These are phyloP conservation scores for Yamadazyma jaroonii DNA, from an alignment of 1,139 yeast genomes.

Conservation along the genomic window DNA sequence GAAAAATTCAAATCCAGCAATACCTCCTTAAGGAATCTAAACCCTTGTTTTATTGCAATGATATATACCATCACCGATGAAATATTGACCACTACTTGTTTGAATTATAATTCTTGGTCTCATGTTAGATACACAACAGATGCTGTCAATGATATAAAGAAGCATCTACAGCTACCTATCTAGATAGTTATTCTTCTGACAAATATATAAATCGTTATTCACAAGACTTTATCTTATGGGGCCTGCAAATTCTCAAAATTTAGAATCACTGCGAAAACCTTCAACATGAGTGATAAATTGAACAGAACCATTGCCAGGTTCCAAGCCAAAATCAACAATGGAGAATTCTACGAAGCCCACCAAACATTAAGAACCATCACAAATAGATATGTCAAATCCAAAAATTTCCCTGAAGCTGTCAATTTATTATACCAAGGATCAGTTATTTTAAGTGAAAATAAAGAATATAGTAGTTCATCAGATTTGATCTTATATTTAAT, in stretches of 20 bases:
- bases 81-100: constrained; percentile 5
- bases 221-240: no score
- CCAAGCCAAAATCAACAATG: constrained; percentile 64
- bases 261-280: neutral
- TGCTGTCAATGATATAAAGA: constrained; percentile 1
- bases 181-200: neutral
- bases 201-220: no score
- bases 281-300: constrained; percentile 8
- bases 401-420: constrained; percentile 66
- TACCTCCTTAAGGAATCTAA: constrained; percentile 5
- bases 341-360: constrained; percentile 91
- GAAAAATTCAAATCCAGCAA: constrained; percentile 14
- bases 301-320: constrained; percentile 59
- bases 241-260: no score
- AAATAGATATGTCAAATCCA: constrained; percentile 72
- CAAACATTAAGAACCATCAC: constrained; percentile 88
- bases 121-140: neutral
- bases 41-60: constrained; percentile 15
- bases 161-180: neutral
- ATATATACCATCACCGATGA: constrained; percentile 14
- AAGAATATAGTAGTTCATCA: constrained; percentile 76
- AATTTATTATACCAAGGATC: constrained; percentile 74
- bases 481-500: constrained; percentile 74
- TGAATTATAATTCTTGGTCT: constrained; percentile 4
- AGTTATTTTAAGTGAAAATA: constrained; percentile 59